A percentile compares a stretch with the other conserved stretches of the same genome.
Conservation (phyloP, 2,329 filamentous ascomycete genomes). For the Fusarium graminum region DNA sequence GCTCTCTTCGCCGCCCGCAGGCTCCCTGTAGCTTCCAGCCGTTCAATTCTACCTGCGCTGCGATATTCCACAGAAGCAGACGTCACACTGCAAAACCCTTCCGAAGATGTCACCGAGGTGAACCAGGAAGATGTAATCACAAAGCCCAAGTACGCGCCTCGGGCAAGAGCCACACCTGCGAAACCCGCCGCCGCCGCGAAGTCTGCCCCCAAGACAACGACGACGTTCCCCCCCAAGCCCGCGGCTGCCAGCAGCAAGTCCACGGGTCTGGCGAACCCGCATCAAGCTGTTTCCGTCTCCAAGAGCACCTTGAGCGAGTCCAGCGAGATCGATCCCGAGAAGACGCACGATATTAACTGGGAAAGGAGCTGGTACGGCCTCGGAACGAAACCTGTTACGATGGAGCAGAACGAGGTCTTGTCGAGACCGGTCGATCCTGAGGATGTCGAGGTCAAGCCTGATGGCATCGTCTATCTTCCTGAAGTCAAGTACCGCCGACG, state of each 20-base stretch:
- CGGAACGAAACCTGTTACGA: conserved; percentile 75
- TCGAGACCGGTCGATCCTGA: conserved; percentile 74
- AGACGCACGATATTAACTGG: conserved; percentile 73
- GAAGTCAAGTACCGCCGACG: conserved; percentile 98
- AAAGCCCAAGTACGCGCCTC: conserved; percentile 12
- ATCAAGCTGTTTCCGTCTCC: conserved; percentile 17
- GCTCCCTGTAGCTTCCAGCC: conserved; percentile 26
- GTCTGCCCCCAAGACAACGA: conserved; percentile 1
- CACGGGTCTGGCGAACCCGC: conserved; percentile 11
- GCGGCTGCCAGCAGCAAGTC: conserved; percentile 4
- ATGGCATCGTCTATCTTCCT: conserved; percentile 94
- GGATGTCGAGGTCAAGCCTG: conserved; percentile 97
- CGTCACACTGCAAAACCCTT: conserved; percentile 30
- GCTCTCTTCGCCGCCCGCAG: conserved; percentile 41
- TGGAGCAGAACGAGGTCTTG: conserved; percentile 76
- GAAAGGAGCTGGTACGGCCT: conserved; percentile 85
- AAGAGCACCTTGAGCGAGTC: conserved; percentile 28
- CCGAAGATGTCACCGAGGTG: conserved; percentile 26
- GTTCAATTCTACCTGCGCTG: conserved; percentile 35
- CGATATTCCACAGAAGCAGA: conserved; percentile 46
- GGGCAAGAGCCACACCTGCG: conserved; percentile 12
- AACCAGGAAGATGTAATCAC: conserved; percentile 29
- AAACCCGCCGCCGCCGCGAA: conserved; percentile 4
- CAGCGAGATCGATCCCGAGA: conserved; percentile 26
- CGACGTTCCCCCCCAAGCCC: conserved; percentile 4